Evolutionary conservation across 345 rosid genomes (phyloP).

Genomic region (Heritiera fomes): DNA sequence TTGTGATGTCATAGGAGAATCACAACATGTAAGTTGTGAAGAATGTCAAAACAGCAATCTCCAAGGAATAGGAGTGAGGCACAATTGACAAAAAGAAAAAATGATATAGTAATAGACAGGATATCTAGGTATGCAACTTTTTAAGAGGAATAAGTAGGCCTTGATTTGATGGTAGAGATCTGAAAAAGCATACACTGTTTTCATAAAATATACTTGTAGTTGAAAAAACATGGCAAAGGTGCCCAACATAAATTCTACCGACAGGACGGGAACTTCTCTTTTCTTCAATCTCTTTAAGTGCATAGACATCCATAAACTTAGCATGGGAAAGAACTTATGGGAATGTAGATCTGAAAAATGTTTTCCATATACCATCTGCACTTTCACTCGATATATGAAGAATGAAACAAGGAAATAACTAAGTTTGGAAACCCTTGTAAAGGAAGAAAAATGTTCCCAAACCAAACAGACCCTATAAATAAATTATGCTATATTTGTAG

Average conservation of each 20-base stretch:
- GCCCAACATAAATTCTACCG: background rate
- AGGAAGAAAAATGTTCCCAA: background rate
- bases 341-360: background rate
- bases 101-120: background rate
- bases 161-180: background rate
- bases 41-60: background rate
- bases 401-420: conserved; percentile 2
- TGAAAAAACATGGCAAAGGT: background rate
- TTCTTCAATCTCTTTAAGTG: background rate
- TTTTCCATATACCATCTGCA: background rate
- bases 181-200: background rate
- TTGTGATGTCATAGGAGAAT: background rate
- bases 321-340: background rate
- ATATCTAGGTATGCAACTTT: background rate
- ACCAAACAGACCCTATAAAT: background rate
- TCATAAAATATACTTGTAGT: background rate
- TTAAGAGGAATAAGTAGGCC: background rate
- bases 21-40: background rate
- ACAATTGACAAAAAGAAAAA: background rate
- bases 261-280: background rate
- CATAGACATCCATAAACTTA: background rate
- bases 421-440: background rate
- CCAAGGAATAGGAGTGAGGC: background rate
- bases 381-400: background rate
- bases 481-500: background rate